A percentile compares a stretch with the other conserved stretches of the same genome.
Evolutionary conservation across 352 stramenopile genomes (phyloP).

Genomic region (Thalassiosira livingstoniorum): DNA sequence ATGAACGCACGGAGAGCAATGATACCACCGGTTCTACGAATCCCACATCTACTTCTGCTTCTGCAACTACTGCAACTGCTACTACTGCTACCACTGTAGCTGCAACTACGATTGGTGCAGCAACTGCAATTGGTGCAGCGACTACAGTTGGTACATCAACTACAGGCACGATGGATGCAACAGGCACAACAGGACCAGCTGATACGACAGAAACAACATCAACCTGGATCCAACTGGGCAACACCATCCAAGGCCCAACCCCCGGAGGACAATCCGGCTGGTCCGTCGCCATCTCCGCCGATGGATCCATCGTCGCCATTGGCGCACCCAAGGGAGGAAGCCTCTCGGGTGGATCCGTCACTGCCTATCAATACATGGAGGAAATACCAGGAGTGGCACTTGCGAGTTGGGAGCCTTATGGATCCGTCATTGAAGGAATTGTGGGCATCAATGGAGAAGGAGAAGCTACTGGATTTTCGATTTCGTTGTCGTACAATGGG

Average conservation of each 20-base stretch:
- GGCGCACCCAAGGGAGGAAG: conserved; percentile 41
- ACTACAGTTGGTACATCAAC: too few species aligned
- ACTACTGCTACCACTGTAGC: too few species aligned
- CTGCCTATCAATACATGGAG: conserved; percentile 40
- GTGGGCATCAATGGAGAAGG: too few species aligned
- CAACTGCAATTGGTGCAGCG: too few species aligned
- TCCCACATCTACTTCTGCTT: too few species aligned
- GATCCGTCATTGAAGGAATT: conserved; percentile 21
- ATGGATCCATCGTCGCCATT: conserved; percentile 50
- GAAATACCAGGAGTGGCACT: too few species aligned
- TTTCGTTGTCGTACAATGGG: conserved; percentile 36
- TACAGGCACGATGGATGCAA: too few species aligned
- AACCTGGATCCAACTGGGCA: conserved; percentile 5
- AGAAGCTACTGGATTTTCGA: conserved; percentile 43
- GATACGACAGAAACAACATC: not conserved
- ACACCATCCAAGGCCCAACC: conserved; percentile 19
- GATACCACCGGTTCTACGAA: too few species aligned
- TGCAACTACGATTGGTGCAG: too few species aligned
- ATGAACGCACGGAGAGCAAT: conserved; percentile 8
- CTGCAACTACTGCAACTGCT: too few species aligned
- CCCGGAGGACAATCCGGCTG: conserved; percentile 27
- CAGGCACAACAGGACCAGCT: too few species aligned
- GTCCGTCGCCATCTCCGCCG: conserved; percentile 49
- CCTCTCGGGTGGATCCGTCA: conserved; percentile 26
- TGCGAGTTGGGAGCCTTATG: conserved; percentile 29